Base-by-base conservation (phyloP, 306 rosid genomes). In the Argentina anserina region DNA sequence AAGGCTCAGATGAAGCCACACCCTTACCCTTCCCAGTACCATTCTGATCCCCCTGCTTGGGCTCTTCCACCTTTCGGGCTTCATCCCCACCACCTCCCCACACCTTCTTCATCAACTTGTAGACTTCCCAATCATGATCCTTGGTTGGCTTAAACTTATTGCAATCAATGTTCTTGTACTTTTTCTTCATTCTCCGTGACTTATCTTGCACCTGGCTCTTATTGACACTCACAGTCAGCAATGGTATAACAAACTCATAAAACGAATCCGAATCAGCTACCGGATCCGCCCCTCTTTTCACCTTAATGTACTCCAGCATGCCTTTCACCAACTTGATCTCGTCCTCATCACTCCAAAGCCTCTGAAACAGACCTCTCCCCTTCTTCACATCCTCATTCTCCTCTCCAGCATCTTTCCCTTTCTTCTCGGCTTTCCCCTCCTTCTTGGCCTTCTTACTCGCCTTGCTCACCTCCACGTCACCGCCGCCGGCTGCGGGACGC, bases 161-260 rank as follows among this genome's bases (percentile, higher is more conserved):
- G 15, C 29, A 84, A 1, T 43, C 70, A 52, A 37, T 74, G 26
- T 53, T 73, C 49, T 41, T 40, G 12, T 60, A 92, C 81, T 90
- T 92, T 76, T 75, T 86, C 89, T 70, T 90, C 79, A 92, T 5
- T 59, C 86, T 75, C 0, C 89, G 79, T 7, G 88, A 53, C 83
- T 92, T 92, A 41, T 81, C 83, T 28, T 46, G 33, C 63, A 92
- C 28, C 33, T 92, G 96, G 0, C 6, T n/a, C 33, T 53, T 76
- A 0, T 78, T 53, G 0, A 76, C 84, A 0, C 88, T 89, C 0
- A 15, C 71, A 3, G 82, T 81, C 0, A 90, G 67, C 29, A 79
- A 77, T 69, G 80, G 73, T 80, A 71, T 82, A 4, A 92, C 49
- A 11, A 76, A 86, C 14, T 83, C 85, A 2, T 81, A 75, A 45